Conservation (phyloP, 257 asterid genomes). For the Solanum ossicruentum region DNA sequence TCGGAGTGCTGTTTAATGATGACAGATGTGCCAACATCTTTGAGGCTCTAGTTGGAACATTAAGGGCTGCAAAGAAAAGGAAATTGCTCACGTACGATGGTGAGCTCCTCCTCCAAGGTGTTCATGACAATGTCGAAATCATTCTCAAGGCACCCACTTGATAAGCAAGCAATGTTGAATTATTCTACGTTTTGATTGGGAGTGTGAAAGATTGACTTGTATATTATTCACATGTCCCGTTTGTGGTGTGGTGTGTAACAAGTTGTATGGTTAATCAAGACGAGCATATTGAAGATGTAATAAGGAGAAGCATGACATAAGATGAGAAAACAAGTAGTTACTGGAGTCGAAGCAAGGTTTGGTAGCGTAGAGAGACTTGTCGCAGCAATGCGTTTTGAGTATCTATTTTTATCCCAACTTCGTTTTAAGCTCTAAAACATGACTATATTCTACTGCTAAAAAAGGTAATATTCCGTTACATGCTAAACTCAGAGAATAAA, state of each 20-base stretch:
- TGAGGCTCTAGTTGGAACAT: conserved; percentile 92
- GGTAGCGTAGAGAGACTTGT: no score
- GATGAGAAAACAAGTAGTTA: no score
- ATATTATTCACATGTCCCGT: neutral
- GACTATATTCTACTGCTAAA: no score
- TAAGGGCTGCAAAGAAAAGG: conserved; percentile 92
- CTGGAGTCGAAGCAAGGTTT: no score
- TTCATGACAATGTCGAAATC: conserved; percentile 86
- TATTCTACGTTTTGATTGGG: neutral
- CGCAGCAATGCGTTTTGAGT: no score
- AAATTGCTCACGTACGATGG: conserved; percentile 76
- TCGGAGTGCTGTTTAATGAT: conserved; percentile 75
- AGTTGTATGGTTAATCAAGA: neutral
- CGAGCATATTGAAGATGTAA: neutral
- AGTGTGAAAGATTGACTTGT: neutral
- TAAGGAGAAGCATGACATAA: no score
- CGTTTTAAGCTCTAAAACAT: no score
- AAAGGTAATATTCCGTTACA: no score
- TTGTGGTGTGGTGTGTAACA: neutral
- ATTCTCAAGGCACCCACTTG: conserved; percentile 40
- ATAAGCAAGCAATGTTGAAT: neutral
- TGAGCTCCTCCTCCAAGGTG: conserved; percentile 88
- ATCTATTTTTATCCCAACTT: no score
- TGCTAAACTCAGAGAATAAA: no score
- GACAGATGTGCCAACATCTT: conserved; percentile 93